Percentiles rank a stretch among this genome's conserved stretches.
Conservation (phyloP, 2,329 filamentous ascomycete species). For the Colletotrichum navitas region DNA sequence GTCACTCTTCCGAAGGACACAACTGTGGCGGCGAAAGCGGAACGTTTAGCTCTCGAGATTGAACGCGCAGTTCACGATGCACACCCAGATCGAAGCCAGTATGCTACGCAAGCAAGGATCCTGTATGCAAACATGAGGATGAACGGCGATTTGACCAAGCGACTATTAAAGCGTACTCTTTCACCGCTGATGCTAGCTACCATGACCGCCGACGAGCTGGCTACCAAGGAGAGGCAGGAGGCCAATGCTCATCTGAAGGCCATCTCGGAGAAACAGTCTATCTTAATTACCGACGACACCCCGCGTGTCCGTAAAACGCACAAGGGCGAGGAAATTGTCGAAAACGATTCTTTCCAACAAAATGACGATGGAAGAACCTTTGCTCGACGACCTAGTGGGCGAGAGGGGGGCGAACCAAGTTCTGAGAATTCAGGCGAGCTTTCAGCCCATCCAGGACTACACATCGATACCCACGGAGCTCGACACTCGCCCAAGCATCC, state of each 20-base stretch:
- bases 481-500: conserved; percentile 67
- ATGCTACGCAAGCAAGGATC: conserved; percentile 76
- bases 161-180: conserved; percentile 79
- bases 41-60: conserved; percentile 81
- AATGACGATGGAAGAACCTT: conserved; percentile 52
- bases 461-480: conserved; percentile 55
- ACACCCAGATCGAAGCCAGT: conserved; percentile 65
- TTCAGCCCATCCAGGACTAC: conserved; percentile 53
- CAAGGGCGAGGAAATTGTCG: conserved; percentile 93
- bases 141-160: conserved; percentile 82
- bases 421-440: conserved; percentile 44
- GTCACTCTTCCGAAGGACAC: conserved; percentile 74
- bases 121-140: conserved; percentile 90
- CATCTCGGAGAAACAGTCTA: conserved; percentile 84
- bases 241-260: conserved; percentile 83
- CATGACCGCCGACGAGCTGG: conserved; percentile 92
- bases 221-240: conserved; percentile 87
- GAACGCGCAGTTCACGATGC: conserved; percentile 77
- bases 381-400: conserved; percentile 51
- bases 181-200: conserved; percentile 82
- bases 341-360: conserved; percentile 72
- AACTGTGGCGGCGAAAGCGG: conserved; percentile 73
- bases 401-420: conserved; percentile 45
- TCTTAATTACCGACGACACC: conserved; percentile 80
- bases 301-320: conserved; percentile 90